Conservation (phyloP, 1,139 yeast species). For the Blastobotrys ciferrii region DNA sequence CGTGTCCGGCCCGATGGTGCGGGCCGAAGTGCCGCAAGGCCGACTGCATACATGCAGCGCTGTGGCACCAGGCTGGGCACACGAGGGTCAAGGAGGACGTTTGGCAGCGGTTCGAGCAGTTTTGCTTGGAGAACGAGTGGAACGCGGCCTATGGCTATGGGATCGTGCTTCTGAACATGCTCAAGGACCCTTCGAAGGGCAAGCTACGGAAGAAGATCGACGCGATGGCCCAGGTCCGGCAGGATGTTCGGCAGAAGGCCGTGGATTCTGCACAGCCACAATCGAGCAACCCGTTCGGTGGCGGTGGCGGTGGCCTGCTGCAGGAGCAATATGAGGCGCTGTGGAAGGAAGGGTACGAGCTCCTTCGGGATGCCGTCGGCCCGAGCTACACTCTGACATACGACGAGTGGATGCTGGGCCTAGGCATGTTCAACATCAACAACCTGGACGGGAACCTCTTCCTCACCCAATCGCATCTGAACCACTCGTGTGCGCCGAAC, state of each 20-base stretch:
- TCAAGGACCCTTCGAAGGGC: slow-evolving; percentile 38
- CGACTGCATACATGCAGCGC: slow-evolving; percentile 49
- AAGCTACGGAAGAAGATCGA: slow-evolving; percentile 40
- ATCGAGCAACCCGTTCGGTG: slow-evolving; percentile 2
- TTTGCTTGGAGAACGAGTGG: slow-evolving; percentile 65
- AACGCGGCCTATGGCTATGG: slow-evolving; percentile 67
- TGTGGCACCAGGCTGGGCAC: slow-evolving; percentile 51
- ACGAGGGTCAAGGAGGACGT: slow-evolving; percentile 45
- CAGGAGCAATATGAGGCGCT: slow-evolving; percentile 57
- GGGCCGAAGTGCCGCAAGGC: slow-evolving; percentile 40
- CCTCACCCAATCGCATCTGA: slow-evolving; percentile 64
- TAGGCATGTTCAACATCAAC: slow-evolving; percentile 75
- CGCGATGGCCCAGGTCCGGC: slow-evolving; percentile 70
- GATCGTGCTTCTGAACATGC: slow-evolving; percentile 50
- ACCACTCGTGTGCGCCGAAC: slow-evolving; percentile 76
- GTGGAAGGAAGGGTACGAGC: slow-evolving; percentile 57
- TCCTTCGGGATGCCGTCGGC: slow-evolving; percentile 44
- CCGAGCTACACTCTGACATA: slow-evolving; percentile 42
- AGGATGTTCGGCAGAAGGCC: slow-evolving; percentile 61
- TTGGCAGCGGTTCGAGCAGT: slow-evolving; percentile 58
- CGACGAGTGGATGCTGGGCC: slow-evolving; percentile 56
- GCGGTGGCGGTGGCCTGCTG: slow-evolving; percentile 46
- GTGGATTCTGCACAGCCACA: slow-evolving; percentile 50
- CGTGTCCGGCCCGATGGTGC: slow-evolving; percentile 33
- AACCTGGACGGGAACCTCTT: slow-evolving; percentile 65